These are phyloP conservation scores for Pseudoneurospora amorphoporcata DNA, from an alignment of 495 filamentous ascomycete species.

Conservation along the genomic window DNA sequence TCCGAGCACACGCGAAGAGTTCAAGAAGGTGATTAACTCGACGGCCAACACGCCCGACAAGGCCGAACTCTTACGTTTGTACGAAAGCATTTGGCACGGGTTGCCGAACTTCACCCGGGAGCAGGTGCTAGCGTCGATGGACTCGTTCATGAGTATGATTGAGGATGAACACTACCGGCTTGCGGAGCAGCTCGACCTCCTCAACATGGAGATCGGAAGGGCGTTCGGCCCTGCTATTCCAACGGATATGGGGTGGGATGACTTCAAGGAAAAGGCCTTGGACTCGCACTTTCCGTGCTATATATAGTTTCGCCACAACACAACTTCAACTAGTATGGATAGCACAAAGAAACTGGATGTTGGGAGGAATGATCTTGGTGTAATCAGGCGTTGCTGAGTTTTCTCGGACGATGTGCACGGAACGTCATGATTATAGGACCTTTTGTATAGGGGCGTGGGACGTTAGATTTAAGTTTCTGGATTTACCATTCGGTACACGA, in stretches of 20 bases:
- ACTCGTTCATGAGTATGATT: neutral
- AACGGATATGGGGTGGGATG: neutral
- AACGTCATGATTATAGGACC: neutral
- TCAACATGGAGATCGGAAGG: neutral
- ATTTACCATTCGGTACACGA: neutral
- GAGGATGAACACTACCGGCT: neutral
- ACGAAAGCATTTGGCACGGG: neutral
- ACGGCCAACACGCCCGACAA: neutral
- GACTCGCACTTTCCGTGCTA: neutral
- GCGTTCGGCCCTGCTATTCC: neutral
- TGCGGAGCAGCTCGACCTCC: neutral
- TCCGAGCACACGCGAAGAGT: neutral
- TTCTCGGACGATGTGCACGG: neutral
- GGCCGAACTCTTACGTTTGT: neutral
- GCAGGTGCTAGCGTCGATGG: neutral
- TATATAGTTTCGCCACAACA: neutral
- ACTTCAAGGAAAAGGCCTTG: neutral
- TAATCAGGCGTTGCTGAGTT: neutral
- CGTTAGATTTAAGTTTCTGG: neutral
- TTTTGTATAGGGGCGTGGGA: neutral
- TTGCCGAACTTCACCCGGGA: neutral
- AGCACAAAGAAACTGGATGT: neutral
- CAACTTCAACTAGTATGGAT: neutral
- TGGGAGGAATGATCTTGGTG: neutral
- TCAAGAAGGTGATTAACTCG: neutral